Evolutionary conservation across 371 early-diverging fungal species (phyloP), one percentile per base, ranked within the genome.

Genomic region (Rhizopus sp.): DNA sequence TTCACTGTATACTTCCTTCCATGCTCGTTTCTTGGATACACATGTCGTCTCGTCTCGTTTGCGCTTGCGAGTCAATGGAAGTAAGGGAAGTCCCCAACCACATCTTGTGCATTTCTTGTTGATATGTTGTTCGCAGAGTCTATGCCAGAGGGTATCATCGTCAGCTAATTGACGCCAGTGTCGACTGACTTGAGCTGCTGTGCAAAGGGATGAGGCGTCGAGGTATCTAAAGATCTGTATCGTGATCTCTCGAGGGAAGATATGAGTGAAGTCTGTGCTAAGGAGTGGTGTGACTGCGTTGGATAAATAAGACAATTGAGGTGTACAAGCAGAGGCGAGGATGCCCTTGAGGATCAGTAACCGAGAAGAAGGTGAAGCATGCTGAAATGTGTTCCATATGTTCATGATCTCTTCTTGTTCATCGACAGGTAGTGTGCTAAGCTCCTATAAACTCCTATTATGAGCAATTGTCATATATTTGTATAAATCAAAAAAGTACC

Each of bases 71-170:
- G 15, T 12, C 17, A 23, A 4, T 1, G 46, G 46, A 45, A 94
- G 60, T 12, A 90, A 62, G 37, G 94, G 95, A 38, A 95, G 72
- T 2, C 96, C 96, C 97, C 97, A 97, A 4, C 98, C 98, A 66
- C 98, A 97, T 59, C 91, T 95, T 30, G 81, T 79, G 60, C 98
- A 97, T 65, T 94, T 92, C 58, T 89, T 91, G 70, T 95, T 95
- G 60, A 97, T 97, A 56, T 97, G 98, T 72, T 96, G 97, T 32
- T 88, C 90, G 57, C 98, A 97, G 91, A 97, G 92, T 13, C 92
- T 82, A 51, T 95, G 92, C 98, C 98, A 97, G 7, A 97, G 71
- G 0, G 82, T 69, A 61, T 97, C 94, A 58, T 94, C 93, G 57
- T 97, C 92, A 0, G 96, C 92, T 23, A 94, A 60, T 3, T 57